A percentile compares a stretch with the other conserved stretches of the same genome.
Evolutionary conservation across 2,329 filamentous ascomycete genomes (phyloP).

Genomic region (Venturia asperata): DNA sequence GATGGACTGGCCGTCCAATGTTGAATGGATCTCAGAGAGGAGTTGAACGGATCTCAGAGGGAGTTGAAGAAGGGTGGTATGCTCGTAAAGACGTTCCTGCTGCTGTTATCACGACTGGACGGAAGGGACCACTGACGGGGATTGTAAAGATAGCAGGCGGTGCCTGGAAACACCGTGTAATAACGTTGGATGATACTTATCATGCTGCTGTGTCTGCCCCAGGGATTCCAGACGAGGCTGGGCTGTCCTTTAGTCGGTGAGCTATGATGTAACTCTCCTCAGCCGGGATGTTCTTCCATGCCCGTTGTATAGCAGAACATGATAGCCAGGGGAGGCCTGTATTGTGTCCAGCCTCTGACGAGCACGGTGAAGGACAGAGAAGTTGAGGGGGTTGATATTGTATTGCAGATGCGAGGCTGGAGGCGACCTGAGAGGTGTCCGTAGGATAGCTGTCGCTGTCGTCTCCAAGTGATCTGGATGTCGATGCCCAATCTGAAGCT

Average conservation of each 20-base stretch:
- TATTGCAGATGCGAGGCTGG: not conserved
- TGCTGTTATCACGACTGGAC: not conserved
- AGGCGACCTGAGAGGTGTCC: too few relatives aligned
- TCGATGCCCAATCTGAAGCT: not conserved
- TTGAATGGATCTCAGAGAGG: too few relatives aligned
- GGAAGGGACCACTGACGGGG: not conserved
- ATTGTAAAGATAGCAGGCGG: not conserved
- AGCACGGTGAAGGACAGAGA: too few relatives aligned
- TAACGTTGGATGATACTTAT: not conserved
- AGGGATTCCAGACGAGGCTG: not conserved
- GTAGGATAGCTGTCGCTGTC: not conserved
- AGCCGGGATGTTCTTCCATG: not conserved
- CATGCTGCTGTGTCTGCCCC: not conserved
- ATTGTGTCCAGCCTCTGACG: not conserved
- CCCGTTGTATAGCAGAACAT: not conserved
- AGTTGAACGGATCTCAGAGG: not conserved
- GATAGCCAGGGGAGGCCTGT: not conserved
- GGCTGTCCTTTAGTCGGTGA: not conserved
- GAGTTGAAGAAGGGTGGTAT: not conserved
- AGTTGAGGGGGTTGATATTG: too few relatives aligned
- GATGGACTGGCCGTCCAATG: not conserved
- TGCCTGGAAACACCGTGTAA: not conserved
- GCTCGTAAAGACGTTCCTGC: not conserved
- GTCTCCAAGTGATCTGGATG: not conserved
- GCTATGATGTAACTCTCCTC: conserved; percentile 7